phyloP scores from a whole-genome alignment of 2,329 filamentous ascomycete genomes.

The Aspergillus amoenus region DNA sequence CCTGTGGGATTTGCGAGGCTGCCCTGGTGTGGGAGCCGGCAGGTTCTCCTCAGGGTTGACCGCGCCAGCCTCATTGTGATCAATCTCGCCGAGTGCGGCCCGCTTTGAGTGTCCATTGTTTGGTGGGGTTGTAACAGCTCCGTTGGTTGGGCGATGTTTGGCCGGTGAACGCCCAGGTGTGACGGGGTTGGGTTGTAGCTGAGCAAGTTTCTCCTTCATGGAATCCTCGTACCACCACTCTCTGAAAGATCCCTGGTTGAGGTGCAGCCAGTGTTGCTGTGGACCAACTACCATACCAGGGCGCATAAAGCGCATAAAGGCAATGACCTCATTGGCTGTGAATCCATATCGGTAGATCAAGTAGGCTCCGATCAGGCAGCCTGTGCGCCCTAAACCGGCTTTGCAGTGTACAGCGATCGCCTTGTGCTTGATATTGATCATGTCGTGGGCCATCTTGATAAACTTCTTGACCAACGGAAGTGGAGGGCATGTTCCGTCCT shows the following conservation, averaged over 20 bases:
- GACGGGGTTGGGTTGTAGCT: conserved; percentile 59
- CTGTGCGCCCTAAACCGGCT: conserved; percentile 90
- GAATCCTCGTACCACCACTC: conserved; percentile 89
- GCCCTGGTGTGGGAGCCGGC: conserved; percentile 90
- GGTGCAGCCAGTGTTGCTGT: conserved; percentile 97
- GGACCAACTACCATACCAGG: conserved; percentile 98
- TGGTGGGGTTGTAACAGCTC: conserved; percentile 78
- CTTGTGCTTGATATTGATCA: conserved; percentile 86
- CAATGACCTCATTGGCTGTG: conserved; percentile 94
- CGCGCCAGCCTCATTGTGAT: conserved; percentile 66
- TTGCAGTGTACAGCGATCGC: conserved; percentile 98
- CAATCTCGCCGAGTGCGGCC: conserved; percentile 89
- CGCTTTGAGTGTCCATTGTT: conserved; percentile 74
- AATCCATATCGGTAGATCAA: conserved; percentile 97
- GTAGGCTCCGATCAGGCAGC: conserved; percentile 95
- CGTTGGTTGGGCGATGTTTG: conserved; percentile 63
- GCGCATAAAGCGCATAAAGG: conserved; percentile 98
- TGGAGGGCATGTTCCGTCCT: conserved; percentile 93
- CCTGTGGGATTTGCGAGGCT: conserved; percentile 85
- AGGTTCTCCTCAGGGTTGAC: conserved; percentile 72
- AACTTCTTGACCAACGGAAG: conserved; percentile 89
- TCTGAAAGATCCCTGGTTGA: conserved; percentile 96
- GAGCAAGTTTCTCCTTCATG: conserved; percentile 79
- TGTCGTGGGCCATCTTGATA: conserved; percentile 90
- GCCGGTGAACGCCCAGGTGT: conserved; percentile 54